Base-by-base conservation (phyloP, 805 yeast species). In the Peterozyma xylosa region DNA sequence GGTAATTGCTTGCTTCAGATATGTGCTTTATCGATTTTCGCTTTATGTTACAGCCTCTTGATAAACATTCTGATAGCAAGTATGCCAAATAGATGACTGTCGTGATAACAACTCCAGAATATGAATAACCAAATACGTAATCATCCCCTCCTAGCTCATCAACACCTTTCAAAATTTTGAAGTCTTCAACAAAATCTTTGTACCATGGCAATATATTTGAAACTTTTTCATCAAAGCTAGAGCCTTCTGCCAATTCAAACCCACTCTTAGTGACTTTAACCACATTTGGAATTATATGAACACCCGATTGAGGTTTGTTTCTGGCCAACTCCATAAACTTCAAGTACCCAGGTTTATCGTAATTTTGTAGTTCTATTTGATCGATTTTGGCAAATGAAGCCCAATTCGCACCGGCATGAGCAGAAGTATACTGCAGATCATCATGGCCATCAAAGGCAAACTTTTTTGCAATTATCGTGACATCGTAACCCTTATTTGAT, bases 341-440 rank as follows among this genome's bases (percentile, higher is more conserved):
- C n/a, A 47, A 48, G 49, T 77, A 78, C 0, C 71, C 70, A 3
- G 61, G 54, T 33, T 53, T 57, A 50, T 76, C 82, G 16, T 64
- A 53, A 11, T 61, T 54, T 45, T 71, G 76, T 16, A 65, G 56
- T 7, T 49, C 54, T 5, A 32, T 17, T 18, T 52, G 48, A 11
- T 42, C 43, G 10, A 35, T n/a, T 3, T 33, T 27, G 9, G 78
- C 80, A 55, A 73, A 71, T 15, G 78, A 68, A 41, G 62, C 63
- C 80, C 82, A 77, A 48, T 77, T 74, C 39, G 82, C 83, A 3
- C 83, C 82, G 1, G 82, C 83, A 54, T 64, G 71, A 1, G 81
- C 80, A 0, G 78, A 73, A 1, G 80, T 66, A 50, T 73, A 77
- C 9, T 15, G 21, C 5, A 66, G 64, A 17, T 55, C 57, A 11